A percentile compares a stretch with the other conserved stretches of the same genome.
Evolutionary conservation across 768 basidiomycete genomes (phyloP).

Genomic region (Suillus bovinus): DNA sequence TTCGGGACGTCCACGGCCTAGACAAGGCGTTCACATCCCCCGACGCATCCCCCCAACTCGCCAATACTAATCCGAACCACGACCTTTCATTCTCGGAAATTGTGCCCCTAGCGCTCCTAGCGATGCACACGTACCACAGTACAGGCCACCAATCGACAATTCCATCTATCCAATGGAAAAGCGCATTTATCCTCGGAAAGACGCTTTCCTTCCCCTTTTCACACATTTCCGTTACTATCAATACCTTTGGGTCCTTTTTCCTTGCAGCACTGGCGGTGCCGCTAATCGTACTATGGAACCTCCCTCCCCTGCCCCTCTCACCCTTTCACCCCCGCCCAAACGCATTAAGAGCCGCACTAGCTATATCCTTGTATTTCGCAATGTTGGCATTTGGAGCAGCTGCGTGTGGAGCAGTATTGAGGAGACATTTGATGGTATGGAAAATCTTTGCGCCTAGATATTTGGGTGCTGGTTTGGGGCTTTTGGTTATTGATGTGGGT

Average conservation of each 20-base stretch:
- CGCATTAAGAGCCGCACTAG: conserved; percentile 55
- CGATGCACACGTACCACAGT: conserved; percentile 74
- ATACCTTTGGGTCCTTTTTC: conserved; percentile 58
- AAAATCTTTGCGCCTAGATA: conserved; percentile 97
- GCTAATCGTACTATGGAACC: conserved; percentile 63
- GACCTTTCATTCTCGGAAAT: conserved; percentile 64
- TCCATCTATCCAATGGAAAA: conserved; percentile 93
- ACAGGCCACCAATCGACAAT: conserved; percentile 94
- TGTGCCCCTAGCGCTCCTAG: conserved; percentile 73
- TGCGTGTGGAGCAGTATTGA: conserved; percentile 67
- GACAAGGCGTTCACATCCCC: conserved; percentile 50
- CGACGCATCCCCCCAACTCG: conserved; percentile 45
- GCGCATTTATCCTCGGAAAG: conserved; percentile 80
- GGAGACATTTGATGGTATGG: conserved; percentile 97
- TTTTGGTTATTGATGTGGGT: conserved; percentile 72
- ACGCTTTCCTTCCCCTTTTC: conserved; percentile 73
- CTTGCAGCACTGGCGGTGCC: background rate
- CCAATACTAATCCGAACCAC: conserved; percentile 27
- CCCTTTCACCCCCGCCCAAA: conserved; percentile 23
- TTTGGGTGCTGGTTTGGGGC: conserved; percentile 69
- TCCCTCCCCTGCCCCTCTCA: conserved; percentile 52
- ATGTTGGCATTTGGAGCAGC: conserved; percentile 68
- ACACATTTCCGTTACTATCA: conserved; percentile 69
- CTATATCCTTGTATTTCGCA: conserved; percentile 70
- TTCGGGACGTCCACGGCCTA: conserved; percentile 65